Conservation (phyloP, 192 early-diverging fungal species). For the Backusella sp. region DNA sequence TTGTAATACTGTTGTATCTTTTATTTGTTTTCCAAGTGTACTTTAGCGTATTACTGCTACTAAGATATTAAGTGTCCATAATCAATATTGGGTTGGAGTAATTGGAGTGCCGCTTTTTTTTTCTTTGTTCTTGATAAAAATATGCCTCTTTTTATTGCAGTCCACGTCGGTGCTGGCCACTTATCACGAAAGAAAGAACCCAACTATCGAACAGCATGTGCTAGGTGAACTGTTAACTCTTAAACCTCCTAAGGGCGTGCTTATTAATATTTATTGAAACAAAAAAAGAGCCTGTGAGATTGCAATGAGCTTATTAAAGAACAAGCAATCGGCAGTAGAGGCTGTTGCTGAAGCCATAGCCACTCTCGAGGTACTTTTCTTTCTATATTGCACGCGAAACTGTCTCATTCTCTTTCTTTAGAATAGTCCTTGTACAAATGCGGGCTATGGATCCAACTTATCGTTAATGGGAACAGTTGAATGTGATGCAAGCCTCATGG, state of each 20-base stretch:
- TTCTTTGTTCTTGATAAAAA: not conserved
- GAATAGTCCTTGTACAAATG: slow-evolving; percentile 46
- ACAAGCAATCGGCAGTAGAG: slow-evolving; percentile 17
- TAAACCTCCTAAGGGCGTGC: not conserved
- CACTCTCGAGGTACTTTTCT: slow-evolving; percentile 33
- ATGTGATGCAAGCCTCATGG: slow-evolving; percentile 88
- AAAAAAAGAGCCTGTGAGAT: slow-evolving; percentile 37
- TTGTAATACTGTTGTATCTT: too few species aligned
- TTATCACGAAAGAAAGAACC: slow-evolving; percentile 35
- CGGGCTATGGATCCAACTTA: slow-evolving; percentile 77
- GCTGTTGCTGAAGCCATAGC: slow-evolving; percentile 41
- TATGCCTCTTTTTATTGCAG: slow-evolving; percentile 43
- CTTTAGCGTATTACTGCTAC: too few species aligned
- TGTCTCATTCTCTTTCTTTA: not conserved
- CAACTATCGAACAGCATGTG: slow-evolving; percentile 32
- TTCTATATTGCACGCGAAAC: not conserved
- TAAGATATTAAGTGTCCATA: too few species aligned
- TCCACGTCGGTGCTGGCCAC: slow-evolving; percentile 49
- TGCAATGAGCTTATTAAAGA: slow-evolving; percentile 29
- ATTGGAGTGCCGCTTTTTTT: not conserved
- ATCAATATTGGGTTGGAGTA: too few species aligned
- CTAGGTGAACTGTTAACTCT: slow-evolving; percentile 18
- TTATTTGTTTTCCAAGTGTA: too few species aligned
- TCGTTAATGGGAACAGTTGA: slow-evolving; percentile 72
- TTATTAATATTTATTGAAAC: not conserved